These are phyloP conservation scores for Botrytis elliptica DNA, from an alignment of 2,329 filamentous ascomycete genomes.

Conservation along the genomic window DNA sequence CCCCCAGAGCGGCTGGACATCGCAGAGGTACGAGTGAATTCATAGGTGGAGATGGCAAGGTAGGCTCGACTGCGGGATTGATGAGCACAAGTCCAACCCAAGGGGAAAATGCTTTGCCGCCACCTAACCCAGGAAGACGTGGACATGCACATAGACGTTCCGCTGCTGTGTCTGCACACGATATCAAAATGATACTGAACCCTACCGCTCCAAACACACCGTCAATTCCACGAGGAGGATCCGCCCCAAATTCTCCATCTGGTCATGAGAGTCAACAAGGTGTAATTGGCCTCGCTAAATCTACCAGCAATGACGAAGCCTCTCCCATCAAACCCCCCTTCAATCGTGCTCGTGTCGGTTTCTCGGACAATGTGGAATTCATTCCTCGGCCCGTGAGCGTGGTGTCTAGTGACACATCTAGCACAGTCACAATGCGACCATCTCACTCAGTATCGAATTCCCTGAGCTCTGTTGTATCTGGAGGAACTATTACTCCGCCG, in stretches of 20 bases:
- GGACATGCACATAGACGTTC: constrained; percentile 82
- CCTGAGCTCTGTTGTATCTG: constrained; percentile 74
- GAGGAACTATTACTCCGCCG: constrained; percentile 46
- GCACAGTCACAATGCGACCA: constrained; percentile 63
- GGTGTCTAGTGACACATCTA: constrained; percentile 81
- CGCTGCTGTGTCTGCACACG: constrained; percentile 72
- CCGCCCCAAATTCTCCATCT: constrained; percentile 47
- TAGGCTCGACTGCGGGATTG: constrained; percentile 44
- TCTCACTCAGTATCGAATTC: constrained; percentile 69
- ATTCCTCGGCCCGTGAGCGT: constrained; percentile 80
- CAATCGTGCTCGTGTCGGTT: constrained; percentile 69
- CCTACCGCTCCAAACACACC: constrained; percentile 28
- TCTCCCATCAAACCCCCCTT: constrained; percentile 26
- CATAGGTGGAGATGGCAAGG: constrained; percentile 66
- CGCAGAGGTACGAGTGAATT: constrained; percentile 82
- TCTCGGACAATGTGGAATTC: constrained; percentile 80
- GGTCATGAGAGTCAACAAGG: constrained; percentile 21
- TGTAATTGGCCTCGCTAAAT: not conserved
- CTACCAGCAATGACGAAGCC: constrained; percentile 10
- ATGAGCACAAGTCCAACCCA: constrained; percentile 72
- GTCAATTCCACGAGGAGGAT: constrained; percentile 31
- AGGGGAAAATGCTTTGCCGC: constrained; percentile 56
- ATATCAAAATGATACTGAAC: constrained; percentile 69
- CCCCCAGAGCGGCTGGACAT: constrained; percentile 60
- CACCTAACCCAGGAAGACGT: constrained; percentile 53